Evolutionary conservation across 305 asterid genomes (phyloP), one percentile per base, ranked within the genome.

Genomic region (Salvia sclarea): DNA sequence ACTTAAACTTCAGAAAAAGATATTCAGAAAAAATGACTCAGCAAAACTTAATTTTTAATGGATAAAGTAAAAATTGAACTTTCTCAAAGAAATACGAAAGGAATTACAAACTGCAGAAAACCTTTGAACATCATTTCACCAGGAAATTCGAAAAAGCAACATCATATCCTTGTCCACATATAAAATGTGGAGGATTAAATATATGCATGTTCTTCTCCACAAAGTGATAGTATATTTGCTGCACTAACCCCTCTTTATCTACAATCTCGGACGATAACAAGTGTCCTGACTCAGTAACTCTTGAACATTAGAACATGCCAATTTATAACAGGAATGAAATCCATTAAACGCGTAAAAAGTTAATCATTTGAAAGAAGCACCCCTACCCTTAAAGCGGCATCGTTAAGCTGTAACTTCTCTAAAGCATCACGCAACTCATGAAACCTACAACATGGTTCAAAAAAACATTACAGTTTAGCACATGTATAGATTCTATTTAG

Each of bases 321-420:
- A 25, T 25, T 25, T 1, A 25, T 25, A 25, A 25, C 31, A 25
- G 31, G 31, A 25, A 25, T 25, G 31, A 25, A 25, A 25, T 25
- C 31, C 4, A 25, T 5, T 10, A 38, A 35, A 35, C 62, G 64
- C 52, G 65, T 33, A 38, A 55, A n/a, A 33, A 70, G 60, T 31
- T 6, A 58, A 28, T 60, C 61, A 72, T 17, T 65, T 43, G 45
- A 22, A 56, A 66, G 66, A 61, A 63, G 61, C 31, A 59, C 3
- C 70, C 66, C 75, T 61, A 92, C 99, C 99, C 86, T 91, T 66
- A 94, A 76, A 78, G 99, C 99, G 79, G 99, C 95, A 85, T 94
- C 99, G 69, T 94, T 94, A 17, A 94, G 97, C 82, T 94, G 99
- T 76, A 94, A 72, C 73, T 91, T 94, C 79, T 91, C 98, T 75